A percentile compares a stretch with the other conserved stretches of the same genome.
Evolutionary conservation across 352 stramenopile species (phyloP).

Genomic region (Globisporangium barbulae): DNA sequence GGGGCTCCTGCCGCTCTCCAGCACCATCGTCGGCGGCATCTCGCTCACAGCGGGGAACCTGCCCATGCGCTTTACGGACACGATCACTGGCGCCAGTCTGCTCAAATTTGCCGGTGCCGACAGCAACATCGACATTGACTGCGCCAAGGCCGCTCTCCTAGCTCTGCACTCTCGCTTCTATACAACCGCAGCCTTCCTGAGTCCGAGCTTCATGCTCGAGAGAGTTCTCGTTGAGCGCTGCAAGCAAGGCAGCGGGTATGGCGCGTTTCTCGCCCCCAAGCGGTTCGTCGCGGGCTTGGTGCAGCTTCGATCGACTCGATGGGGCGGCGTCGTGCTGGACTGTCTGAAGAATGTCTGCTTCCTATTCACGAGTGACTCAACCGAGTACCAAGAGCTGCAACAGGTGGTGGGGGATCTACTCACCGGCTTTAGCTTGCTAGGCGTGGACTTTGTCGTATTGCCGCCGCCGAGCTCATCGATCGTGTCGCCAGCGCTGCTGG

Average conservation of each 20-base stretch:
- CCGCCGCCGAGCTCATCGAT: background rate
- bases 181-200: background rate
- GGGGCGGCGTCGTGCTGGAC: constrained; percentile 9
- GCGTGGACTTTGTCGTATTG: background rate
- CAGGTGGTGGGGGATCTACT: background rate
- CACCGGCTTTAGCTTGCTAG: background rate
- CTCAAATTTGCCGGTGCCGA: background rate
- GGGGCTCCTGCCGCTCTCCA: background rate
- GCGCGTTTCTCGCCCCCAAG: constrained; percentile 12
- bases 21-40: background rate
- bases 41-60: background rate
- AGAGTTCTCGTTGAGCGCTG: background rate
- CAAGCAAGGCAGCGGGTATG: background rate
- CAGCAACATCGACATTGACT: constrained; percentile 11
- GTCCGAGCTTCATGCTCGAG: constrained; percentile 11
- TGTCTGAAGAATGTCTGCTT: constrained; percentile 1
- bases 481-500: background rate
- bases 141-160: constrained; percentile 8
- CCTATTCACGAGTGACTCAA: background rate
- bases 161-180: constrained; percentile 8
- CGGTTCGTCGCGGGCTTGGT: background rate
- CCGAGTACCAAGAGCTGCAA: constrained; percentile 1
- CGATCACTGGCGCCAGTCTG: background rate
- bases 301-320: constrained; percentile 9
- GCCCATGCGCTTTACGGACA: constrained; percentile 12